These are phyloP conservation scores for Thraustotheca clavata DNA, from an alignment of 352 stramenopile genomes.

Conservation along the genomic window DNA sequence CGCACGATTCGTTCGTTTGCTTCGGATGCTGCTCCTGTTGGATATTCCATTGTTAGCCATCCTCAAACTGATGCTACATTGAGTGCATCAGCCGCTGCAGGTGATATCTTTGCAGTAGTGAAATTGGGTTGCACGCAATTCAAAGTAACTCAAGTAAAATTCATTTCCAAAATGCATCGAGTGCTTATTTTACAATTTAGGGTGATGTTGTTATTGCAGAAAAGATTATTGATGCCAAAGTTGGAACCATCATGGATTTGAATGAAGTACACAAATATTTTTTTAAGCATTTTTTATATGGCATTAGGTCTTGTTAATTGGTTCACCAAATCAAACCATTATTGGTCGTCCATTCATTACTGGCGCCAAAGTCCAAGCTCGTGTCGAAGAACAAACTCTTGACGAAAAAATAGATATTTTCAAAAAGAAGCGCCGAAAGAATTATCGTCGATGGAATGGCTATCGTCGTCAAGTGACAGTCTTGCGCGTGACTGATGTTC, in stretches of 20 bases:
- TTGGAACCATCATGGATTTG: slow-evolving; percentile 75
- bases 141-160: slow-evolving; percentile 65
- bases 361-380: slow-evolving; percentile 61
- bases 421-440: slow-evolving; percentile 88
- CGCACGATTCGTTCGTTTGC: slow-evolving; percentile 2
- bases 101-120: slow-evolving; percentile 77
- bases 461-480: slow-evolving; percentile 81
- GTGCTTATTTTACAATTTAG: slow-evolving; percentile 23
- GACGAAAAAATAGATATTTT: slow-evolving; percentile 86
- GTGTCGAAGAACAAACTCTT: slow-evolving; percentile 80
- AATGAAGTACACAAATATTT: slow-evolving; percentile 38
- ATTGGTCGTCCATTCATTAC: slow-evolving; percentile 60
- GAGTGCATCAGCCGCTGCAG: slow-evolving; percentile 27
- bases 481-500: slow-evolving; percentile 72
- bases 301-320: slow-evolving; percentile 57
- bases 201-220: slow-evolving; percentile 74
- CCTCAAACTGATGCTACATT: slow-evolving; percentile 56
- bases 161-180: background rate
- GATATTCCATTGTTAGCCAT: slow-evolving; percentile 71
- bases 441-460: slow-evolving; percentile 83
- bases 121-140: slow-evolving; percentile 81
- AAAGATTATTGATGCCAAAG: slow-evolving; percentile 81
- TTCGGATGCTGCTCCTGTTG: slow-evolving; percentile 24
- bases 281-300: background rate
- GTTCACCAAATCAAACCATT: slow-evolving; percentile 79